Conservation (phyloP, 2,329 filamentous ascomycete genomes). For the Colletotrichum sp. region DNA sequence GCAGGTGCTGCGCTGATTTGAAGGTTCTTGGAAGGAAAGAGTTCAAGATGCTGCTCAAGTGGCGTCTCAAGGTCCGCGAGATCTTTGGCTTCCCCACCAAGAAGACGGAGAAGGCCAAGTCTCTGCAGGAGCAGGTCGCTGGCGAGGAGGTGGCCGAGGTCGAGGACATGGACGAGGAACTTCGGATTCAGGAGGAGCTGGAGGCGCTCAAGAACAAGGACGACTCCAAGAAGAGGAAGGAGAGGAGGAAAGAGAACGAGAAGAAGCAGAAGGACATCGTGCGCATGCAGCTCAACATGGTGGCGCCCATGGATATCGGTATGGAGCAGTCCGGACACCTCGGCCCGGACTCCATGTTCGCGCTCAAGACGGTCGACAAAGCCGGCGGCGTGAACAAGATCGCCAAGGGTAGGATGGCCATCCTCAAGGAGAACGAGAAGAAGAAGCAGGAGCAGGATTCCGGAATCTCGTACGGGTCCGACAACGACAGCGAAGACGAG, state of each 20-base stretch:
- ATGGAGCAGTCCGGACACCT: conserved; percentile 82
- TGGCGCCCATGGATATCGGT: conserved; percentile 92
- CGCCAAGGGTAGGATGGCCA: conserved; percentile 78
- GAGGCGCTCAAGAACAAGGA: conserved; percentile 83
- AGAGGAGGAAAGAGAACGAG: conserved; percentile 88
- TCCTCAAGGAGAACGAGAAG: conserved; percentile 61
- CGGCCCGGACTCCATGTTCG: conserved; percentile 86
- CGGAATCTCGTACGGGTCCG: conserved; percentile 51
- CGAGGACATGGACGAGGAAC: conserved; percentile 91
- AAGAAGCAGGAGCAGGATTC: conserved; percentile 67
- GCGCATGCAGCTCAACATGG: conserved; percentile 98
- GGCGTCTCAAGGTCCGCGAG: conserved; percentile 88
- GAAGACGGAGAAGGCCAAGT: conserved; percentile 51
- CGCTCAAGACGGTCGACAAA: conserved; percentile 81
- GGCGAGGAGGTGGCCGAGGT: conserved; percentile 81
- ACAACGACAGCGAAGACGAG: conserved; percentile 62
- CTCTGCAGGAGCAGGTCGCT: conserved; percentile 41
- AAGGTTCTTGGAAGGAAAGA: conserved; percentile 93
- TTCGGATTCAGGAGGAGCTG: conserved; percentile 87
- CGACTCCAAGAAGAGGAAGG: conserved; percentile 76
- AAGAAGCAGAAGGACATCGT: conserved; percentile 92
- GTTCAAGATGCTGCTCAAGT: conserved; percentile 87
- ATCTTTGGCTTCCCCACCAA: conserved; percentile 87
- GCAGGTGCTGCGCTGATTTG: conserved; percentile 79
- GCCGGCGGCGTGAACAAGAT: conserved; percentile 72